phyloP scores from a whole-genome alignment of 805 yeast species.

The Wickerhamomyces strasburgensis region DNA sequence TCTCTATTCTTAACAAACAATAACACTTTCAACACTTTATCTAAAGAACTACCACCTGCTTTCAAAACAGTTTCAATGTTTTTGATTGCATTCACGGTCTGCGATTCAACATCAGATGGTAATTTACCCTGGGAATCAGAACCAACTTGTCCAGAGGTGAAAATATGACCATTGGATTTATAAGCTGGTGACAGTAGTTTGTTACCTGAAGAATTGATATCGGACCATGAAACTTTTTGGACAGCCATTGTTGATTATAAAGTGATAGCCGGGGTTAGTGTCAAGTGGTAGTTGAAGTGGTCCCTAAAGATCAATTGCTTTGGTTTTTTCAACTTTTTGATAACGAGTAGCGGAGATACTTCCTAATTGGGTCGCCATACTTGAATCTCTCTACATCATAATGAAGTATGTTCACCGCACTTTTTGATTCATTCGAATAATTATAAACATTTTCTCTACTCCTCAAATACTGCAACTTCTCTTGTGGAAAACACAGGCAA shows the following conservation, averaged over 20 bases:
- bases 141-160: constrained; percentile 47
- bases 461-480: constrained; percentile 28
- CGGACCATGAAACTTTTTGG: constrained; percentile 32
- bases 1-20: constrained; percentile 41
- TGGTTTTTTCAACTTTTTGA: no score
- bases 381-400: no score
- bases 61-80: constrained; percentile 38
- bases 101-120: constrained; percentile 39
- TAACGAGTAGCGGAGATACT: no score
- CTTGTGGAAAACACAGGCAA: constrained; percentile 26
- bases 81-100: constrained; percentile 39
- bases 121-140: constrained; percentile 35
- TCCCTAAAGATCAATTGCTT: no score
- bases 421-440: background rate
- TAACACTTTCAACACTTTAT: constrained; percentile 43
- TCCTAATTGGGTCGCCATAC: no score
- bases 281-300: no score
- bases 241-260: background rate
- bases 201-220: constrained; percentile 27
- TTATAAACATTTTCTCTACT: constrained; percentile 13
- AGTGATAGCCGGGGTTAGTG: no score
- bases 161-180: constrained; percentile 37
- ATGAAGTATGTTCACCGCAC: no score
- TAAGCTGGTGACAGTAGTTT: constrained; percentile 37
- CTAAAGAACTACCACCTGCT: constrained; percentile 41